Conservation (phyloP, 148 eudicot species). For the Fagopyrum tataricum region DNA sequence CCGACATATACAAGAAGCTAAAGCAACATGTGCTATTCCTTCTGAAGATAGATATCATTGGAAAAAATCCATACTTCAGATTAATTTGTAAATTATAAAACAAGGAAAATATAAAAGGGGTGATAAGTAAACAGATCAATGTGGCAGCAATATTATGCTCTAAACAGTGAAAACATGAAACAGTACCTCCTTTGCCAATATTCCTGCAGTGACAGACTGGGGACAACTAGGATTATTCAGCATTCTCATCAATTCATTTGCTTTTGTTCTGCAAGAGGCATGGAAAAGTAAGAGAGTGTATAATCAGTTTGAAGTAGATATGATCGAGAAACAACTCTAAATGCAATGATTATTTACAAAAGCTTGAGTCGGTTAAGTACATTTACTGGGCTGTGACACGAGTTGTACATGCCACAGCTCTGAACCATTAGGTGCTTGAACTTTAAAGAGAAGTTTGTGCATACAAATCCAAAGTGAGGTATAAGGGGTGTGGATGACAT, state of each 20-base stretch:
- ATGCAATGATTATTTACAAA: neutral
- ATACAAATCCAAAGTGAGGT: neutral
- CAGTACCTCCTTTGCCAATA: conserved; percentile 71
- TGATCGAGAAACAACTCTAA: neutral
- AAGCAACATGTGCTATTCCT: neutral
- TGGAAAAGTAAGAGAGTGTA: neutral
- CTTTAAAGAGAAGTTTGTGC: neutral
- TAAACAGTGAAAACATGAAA: neutral
- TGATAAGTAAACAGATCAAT: neutral
- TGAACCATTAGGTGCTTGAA: neutral
- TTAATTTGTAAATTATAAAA: neutral
- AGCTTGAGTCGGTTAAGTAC: conserved; percentile 2
- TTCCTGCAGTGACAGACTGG: conserved; percentile 51
- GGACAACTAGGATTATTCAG: conserved; percentile 51
- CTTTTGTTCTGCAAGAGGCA: conserved; percentile 47
- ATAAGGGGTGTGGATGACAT: neutral
- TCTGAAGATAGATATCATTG: neutral
- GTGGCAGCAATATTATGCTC: neutral
- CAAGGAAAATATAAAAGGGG: neutral
- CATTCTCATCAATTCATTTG: conserved; percentile 41
- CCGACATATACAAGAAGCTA: neutral
- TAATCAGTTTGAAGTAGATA: neutral
- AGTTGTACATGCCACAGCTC: neutral
- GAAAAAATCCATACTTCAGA: neutral
- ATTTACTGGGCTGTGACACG: neutral